These are phyloP conservation scores for Globisporangium recalcitrans DNA, from an alignment of 352 stramenopile species.

Conservation along the genomic window DNA sequence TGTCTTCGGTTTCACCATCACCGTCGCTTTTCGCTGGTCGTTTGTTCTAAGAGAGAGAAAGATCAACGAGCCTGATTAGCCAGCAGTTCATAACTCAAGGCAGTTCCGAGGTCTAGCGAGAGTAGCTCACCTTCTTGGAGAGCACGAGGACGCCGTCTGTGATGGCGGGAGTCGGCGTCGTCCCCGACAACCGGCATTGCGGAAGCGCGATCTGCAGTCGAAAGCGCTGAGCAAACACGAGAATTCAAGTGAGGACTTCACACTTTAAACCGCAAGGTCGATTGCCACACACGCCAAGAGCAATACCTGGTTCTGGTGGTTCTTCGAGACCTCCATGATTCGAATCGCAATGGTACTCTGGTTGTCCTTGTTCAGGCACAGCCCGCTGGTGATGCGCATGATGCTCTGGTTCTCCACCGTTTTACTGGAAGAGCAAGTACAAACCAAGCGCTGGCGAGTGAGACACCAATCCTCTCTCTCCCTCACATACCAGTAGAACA, in stretches of 20 bases:
- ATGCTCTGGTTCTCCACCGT: constrained; percentile 75
- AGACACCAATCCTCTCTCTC: not conserved
- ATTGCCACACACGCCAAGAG: not conserved
- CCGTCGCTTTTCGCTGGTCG: constrained; percentile 43
- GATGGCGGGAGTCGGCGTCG: constrained; percentile 24
- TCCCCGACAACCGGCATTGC: constrained; percentile 25
- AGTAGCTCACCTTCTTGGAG: constrained; percentile 49
- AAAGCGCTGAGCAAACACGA: constrained; percentile 35
- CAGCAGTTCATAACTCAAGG: not conserved
- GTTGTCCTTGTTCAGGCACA: constrained; percentile 57
- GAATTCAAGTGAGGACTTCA: not conserved
- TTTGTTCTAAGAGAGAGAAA: constrained; percentile 42
- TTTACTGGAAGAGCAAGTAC: constrained; percentile 28
- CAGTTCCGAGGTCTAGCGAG: not conserved
- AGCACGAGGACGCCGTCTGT: constrained; percentile 54
- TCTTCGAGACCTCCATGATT: constrained; percentile 82
- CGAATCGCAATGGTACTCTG: constrained; percentile 50
- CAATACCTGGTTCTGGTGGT: constrained; percentile 73
- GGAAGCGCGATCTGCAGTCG: constrained; percentile 51
- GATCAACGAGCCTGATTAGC: not conserved
- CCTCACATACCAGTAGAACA: not conserved
- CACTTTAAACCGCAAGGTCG: not conserved
- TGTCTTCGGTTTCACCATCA: constrained; percentile 27
- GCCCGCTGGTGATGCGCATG: constrained; percentile 46
- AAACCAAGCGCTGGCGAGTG: not conserved